Evolutionary conservation across 1,284 basidiomycete genomes (phyloP), one percentile per base, ranked within the genome.

Genomic region (Ceratobasidium sp.): DNA sequence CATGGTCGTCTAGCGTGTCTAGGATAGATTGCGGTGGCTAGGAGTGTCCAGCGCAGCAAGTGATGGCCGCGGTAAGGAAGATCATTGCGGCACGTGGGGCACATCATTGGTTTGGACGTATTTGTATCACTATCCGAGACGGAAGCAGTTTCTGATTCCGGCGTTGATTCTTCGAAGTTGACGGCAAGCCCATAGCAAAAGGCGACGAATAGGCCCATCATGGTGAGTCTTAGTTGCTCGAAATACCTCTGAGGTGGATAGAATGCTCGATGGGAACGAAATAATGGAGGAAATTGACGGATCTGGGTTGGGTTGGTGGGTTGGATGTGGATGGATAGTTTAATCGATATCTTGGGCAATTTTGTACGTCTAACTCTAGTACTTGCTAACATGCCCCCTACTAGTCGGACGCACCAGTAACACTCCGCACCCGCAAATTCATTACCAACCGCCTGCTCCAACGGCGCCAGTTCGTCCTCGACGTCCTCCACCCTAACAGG

Each of bases 351-450:
- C 66, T 51, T 60, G 23, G 28, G 13, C n/a, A 45, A 5, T 60
- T 42, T 60, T 56, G 69, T 74, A 63, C 49, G 69, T 74, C n/a
- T 10, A 3, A 6, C 26, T 0, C 23, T 20, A 0, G 35, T 8
- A 2, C 15, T 31, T 7, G 49, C 76, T 77, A 63, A 77, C 53
- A 31, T n/a, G 10, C 17, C 28, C 47, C 23, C 20, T 51, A 23
- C 31, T 39, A 81, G 82, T 80, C 81, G 85, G 96, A 97, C 87
- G 89, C 96, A 86, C 94, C 97, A 81, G 91, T 99, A 82, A 99
- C 98, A 81, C 90, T 99, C 85, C 95, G 98, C 83, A 99, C 98
- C 77, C 94, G 97, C 87, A 99, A 99, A 89, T 99, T 99, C 90
- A 95, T 99, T 86, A 98, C 97, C 83, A 99, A 99, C 92, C 95